phyloP scores from a whole-genome alignment of 169 alveolate species.

The Babesia microti region DNA sequence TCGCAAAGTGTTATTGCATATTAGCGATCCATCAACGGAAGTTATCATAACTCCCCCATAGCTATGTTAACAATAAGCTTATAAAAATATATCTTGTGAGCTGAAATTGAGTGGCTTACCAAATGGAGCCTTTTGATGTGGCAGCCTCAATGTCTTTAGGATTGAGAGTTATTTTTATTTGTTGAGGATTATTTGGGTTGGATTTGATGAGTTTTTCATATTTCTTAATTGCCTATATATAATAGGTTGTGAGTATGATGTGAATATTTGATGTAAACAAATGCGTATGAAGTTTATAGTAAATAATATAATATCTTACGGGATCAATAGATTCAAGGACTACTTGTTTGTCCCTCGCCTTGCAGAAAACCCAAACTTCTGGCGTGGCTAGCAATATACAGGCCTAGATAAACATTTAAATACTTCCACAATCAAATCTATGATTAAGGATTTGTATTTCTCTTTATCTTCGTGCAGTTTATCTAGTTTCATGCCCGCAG shows the following conservation, averaged over 20 bases:
- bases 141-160: too few species aligned
- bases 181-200: too few species aligned
- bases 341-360: background rate
- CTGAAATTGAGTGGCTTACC: too few species aligned
- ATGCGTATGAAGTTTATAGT: too few species aligned
- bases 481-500: slow-evolving; percentile 60
- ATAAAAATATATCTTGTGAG: slow-evolving; percentile 9
- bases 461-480: slow-evolving; percentile 41
- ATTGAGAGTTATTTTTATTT: too few species aligned
- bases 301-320: too few species aligned
- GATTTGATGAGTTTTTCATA: too few species aligned
- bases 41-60: slow-evolving; percentile 63
- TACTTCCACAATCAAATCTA: slow-evolving; percentile 65
- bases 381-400: background rate
- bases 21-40: slow-evolving; percentile 60
- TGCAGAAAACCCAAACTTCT: background rate
- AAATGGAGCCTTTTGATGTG: too few species aligned
- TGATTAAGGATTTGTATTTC: slow-evolving; percentile 57
- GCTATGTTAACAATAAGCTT: slow-evolving; percentile 32
- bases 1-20: slow-evolving; percentile 63
- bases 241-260: too few species aligned
- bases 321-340: too few species aligned
- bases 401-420: slow-evolving; percentile 2
- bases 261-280: too few species aligned
- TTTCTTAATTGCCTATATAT: too few species aligned